Evolutionary conservation across 2,329 filamentous ascomycete genomes (phyloP).

Genomic region (Alternaria gaisen): DNA sequence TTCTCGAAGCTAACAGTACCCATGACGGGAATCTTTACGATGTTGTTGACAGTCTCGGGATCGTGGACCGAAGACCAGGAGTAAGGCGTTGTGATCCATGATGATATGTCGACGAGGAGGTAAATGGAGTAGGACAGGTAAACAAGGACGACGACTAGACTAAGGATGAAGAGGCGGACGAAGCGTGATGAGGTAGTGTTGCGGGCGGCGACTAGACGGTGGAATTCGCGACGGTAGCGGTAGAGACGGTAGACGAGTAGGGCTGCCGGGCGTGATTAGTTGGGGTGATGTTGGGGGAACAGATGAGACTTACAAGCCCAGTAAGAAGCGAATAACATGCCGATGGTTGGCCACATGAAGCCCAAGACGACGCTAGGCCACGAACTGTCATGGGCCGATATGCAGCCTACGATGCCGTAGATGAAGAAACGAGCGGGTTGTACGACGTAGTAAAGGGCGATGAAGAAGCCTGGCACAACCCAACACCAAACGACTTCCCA

Average conservation of each 20-base stretch:
- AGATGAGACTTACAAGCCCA: conserved; percentile 63
- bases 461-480: conserved; percentile 63
- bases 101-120: conserved; percentile 52
- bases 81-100: conserved; percentile 53
- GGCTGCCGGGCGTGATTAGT: conserved; percentile 51
- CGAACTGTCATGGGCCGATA: conserved; percentile 61
- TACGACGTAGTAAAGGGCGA: conserved; percentile 67
- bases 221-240: conserved; percentile 67
- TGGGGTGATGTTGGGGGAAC: not conserved
- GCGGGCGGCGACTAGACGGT: conserved; percentile 62
- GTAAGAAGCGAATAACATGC: conserved; percentile 62
- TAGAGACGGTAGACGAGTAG: conserved; percentile 68
- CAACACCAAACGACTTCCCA: conserved; percentile 67
- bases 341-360: conserved; percentile 65
- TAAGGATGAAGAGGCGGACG: conserved; percentile 67
- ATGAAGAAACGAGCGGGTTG: conserved; percentile 68
- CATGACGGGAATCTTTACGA: conserved; percentile 58
- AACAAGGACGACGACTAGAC: conserved; percentile 59
- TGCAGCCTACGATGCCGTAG: conserved; percentile 67
- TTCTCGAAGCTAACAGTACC: conserved; percentile 62
- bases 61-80: conserved; percentile 65
- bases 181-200: conserved; percentile 68
- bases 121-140: conserved; percentile 62
- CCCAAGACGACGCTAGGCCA: conserved; percentile 66
- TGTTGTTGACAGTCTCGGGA: conserved; percentile 51